Conservation (phyloP, 768 basidiomycete genomes). For the Candolleomyces eurysporus region DNA sequence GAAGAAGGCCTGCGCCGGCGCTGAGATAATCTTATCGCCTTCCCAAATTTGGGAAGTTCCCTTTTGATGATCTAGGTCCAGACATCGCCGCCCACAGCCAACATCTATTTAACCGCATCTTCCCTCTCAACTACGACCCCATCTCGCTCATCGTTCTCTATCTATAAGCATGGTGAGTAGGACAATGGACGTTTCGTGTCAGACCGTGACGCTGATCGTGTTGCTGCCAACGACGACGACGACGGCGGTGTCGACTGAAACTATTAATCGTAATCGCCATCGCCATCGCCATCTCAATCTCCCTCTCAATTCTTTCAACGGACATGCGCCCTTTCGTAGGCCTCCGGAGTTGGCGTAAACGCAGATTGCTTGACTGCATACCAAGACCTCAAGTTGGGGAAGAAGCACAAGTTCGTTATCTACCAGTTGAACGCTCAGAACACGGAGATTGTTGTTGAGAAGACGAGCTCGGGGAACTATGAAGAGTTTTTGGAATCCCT, state of each 20-base stretch:
- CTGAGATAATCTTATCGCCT: too few relatives aligned
- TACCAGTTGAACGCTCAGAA: constrained; percentile 60
- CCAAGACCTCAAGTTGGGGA: constrained; percentile 73
- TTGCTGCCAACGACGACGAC: too few relatives aligned
- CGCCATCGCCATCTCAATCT: background rate
- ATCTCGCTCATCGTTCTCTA: constrained; percentile 1
- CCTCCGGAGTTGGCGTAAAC: constrained; percentile 69
- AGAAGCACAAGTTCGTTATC: constrained; percentile 82
- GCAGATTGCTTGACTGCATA: constrained; percentile 54
- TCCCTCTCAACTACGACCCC: background rate
- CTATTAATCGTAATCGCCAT: background rate
- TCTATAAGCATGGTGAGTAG: constrained; percentile 1
- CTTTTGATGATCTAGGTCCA: background rate
- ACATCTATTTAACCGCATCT: background rate
- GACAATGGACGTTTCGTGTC: too few relatives aligned
- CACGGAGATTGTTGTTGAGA: constrained; percentile 78
- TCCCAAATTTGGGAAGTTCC: too few relatives aligned
- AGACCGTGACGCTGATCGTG: too few relatives aligned
- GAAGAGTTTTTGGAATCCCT: constrained; percentile 73
- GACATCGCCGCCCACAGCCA: background rate
- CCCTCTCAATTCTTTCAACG: background rate
- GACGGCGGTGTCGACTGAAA: background rate
- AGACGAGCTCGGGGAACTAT: constrained; percentile 57
- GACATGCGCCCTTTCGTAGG: constrained; percentile 22
- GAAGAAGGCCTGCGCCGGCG: too few relatives aligned